Base-by-base conservation (phyloP, 208 protist species). In the Leishmania turanica region DNA sequence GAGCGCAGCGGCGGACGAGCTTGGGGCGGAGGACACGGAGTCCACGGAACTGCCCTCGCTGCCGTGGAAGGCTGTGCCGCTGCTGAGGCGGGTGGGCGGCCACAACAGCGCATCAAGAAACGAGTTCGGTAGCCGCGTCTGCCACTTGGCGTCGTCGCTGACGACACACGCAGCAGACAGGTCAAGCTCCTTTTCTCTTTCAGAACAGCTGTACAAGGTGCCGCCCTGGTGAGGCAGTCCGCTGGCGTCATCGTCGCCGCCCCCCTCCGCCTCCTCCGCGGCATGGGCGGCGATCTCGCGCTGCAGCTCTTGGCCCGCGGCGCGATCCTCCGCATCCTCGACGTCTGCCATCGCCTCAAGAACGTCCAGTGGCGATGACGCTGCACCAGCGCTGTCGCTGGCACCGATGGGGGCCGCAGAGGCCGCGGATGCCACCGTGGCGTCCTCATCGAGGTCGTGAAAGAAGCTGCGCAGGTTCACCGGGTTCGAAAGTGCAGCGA, bases 401-500 rank as follows among this genome's bases (percentile, higher is more conserved):
- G 45, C 31, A 47, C 9, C 45, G 7, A 6, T 49, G 0, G 45
- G 31, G 1, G 37, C 1, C 62, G n/a, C 19, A 47, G 27, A 1
- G 77, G n/a, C n/a, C 60, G 70, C 73, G 21, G 24, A 76, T 51
- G 82, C 60, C 65, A 94, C 82, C 13, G 88, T 92, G 31, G 90
- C 91, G 74, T 97, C 94, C 84, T 97, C 94, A 79, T 97, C 94
- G 5, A 95, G 77, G 65, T 96, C 92, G 80, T 97, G 92, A 76
- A 97, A 97, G 82, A 97, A 97, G 75, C 90, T 95, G 72, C 94
- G 90, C 21, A 97, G 87, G 72, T 90, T 92, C 34, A 95, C 88
- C 9, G 92, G 90, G 72, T 92, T 86, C 1, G 92, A 90, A 49
- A 97, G 85, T 0, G 91, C 91, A 2, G 90, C 89, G 21, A 95